Evolutionary conservation across 495 filamentous ascomycete species (phyloP), one percentile per base, ranked within the genome.

Genomic region (Penicillium pulvis): DNA sequence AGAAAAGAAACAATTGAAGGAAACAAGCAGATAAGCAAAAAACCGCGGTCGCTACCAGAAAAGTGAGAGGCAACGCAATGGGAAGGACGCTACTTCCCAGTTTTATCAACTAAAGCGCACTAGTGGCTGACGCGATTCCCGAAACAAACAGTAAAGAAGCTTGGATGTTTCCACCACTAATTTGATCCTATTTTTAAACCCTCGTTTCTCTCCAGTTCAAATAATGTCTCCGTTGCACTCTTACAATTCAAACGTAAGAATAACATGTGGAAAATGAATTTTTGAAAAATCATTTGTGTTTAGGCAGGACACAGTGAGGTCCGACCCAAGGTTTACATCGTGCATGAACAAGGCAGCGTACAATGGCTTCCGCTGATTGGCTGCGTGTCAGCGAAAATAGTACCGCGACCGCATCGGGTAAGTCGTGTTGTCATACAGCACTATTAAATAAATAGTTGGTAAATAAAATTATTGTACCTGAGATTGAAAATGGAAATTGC

Each of bases 311-410:
- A 28, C 28, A 2, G 39, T n/a, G 6, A 41, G 39, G 47, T 50
- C 28, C 30, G 47, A 50, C 47, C n/a, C 24, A 26, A 50, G 23
- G 26, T 26, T 26, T 14, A 7, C 16, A 31, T 23, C 8, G 30
- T 28, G 20, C 24, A 30, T 17, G 47, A 17, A 26, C n/a, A 31
- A 53, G 51, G 36, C 46, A 44, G 35, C 51, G 11, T 53, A 17
- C 35, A 41, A 16, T n/a, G 20, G 19, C 4, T 41, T 11, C 4
- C n/a, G 51, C 36, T 56, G 28, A 65, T 59, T 61, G 62, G 62
- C 44, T 41, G 41, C 14, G 62, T 62, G 36, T 65, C 59, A 62
- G 52, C 11, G 59, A 62, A 65, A 62, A 65, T 65, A 63, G 60
- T 20, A 35, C 45, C 43, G 49, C 8, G 8, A 35, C 36, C 20